Conservation (phyloP, 176 grass and related monocot species). For the Canna indica region DNA sequence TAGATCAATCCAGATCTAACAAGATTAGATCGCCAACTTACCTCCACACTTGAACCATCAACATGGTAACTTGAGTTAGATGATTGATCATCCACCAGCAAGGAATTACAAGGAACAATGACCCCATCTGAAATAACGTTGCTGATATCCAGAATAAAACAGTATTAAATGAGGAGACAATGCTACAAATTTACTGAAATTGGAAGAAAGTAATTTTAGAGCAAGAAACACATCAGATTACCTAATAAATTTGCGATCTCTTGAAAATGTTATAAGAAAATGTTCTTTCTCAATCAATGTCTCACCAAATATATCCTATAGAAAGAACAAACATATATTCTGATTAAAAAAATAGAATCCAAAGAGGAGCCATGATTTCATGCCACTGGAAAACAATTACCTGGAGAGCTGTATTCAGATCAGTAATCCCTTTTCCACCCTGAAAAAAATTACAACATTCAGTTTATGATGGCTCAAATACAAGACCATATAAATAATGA, state of each 20-base stretch:
- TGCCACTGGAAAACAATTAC: slow-evolving; percentile 20
- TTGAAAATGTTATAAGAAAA: slow-evolving; percentile 72
- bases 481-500: not conserved
- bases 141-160: slow-evolving; percentile 19
- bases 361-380: not conserved
- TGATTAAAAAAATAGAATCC: not conserved
- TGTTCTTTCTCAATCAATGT: slow-evolving; percentile 71
- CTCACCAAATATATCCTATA: slow-evolving; percentile 80
- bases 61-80: slow-evolving; percentile 14
- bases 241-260: slow-evolving; percentile 53
- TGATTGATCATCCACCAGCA: slow-evolving; percentile 1
- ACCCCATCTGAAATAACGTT: slow-evolving; percentile 22
- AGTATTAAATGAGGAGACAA: not conserved
- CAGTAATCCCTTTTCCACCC: slow-evolving; percentile 88
- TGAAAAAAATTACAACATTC: slow-evolving; percentile 22
- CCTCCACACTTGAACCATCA: slow-evolving; percentile 39
- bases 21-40: slow-evolving; percentile 3
- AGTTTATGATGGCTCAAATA: not conserved
- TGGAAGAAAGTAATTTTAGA: not conserved
- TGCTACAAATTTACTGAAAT: not conserved
- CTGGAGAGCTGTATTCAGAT: slow-evolving; percentile 63
- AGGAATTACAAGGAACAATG: slow-evolving; percentile 21
- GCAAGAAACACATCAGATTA: not conserved
- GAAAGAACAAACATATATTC: not conserved
- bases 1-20: not conserved